A percentile compares a stretch with the other conserved stretches of the same genome.
These are phyloP conservation scores for Sugiyamaella valdiviana DNA, from an alignment of 805 yeast species.

Conservation along the genomic window DNA sequence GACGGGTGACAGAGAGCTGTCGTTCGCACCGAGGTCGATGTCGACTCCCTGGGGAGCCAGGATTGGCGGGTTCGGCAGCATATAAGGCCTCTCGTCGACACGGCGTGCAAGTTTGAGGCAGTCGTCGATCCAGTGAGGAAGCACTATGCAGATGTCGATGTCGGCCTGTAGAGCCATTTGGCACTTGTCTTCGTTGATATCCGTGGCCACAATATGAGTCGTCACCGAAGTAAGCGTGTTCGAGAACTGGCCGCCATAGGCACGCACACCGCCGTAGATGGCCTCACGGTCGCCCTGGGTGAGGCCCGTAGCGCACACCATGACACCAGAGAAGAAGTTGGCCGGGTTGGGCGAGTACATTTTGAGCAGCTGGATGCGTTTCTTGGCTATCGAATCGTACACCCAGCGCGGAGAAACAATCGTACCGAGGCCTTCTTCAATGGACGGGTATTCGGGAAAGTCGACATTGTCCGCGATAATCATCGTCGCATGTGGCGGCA, in stretches of 20 bases:
- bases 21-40: neutral
- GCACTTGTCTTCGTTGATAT: constrained; percentile 48
- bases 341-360: constrained; percentile 68
- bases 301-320: constrained; percentile 54
- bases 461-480: constrained; percentile 46
- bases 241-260: constrained; percentile 71
- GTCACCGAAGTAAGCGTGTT: constrained; percentile 61
- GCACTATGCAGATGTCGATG: constrained; percentile 38
- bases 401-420: constrained; percentile 62
- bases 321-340: constrained; percentile 55
- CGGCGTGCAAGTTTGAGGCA: constrained; percentile 50
- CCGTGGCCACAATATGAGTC: constrained; percentile 67
- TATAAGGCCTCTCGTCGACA: constrained; percentile 49
- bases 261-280: constrained; percentile 59
- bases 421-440: constrained; percentile 54
- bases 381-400: constrained; percentile 38
- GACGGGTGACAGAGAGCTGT: neutral
- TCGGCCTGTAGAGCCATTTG: constrained; percentile 43
- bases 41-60: constrained; percentile 1
- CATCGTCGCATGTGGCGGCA: constrained; percentile 6
- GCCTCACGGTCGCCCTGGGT: constrained; percentile 57
- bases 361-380: constrained; percentile 44
- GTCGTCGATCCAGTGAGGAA: constrained; percentile 75
- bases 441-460: constrained; percentile 46
- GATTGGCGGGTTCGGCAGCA: constrained; percentile 36